Evolutionary conservation across 495 filamentous ascomycete genomes (phyloP).

Genomic region (Aeminium ludgeri): DNA sequence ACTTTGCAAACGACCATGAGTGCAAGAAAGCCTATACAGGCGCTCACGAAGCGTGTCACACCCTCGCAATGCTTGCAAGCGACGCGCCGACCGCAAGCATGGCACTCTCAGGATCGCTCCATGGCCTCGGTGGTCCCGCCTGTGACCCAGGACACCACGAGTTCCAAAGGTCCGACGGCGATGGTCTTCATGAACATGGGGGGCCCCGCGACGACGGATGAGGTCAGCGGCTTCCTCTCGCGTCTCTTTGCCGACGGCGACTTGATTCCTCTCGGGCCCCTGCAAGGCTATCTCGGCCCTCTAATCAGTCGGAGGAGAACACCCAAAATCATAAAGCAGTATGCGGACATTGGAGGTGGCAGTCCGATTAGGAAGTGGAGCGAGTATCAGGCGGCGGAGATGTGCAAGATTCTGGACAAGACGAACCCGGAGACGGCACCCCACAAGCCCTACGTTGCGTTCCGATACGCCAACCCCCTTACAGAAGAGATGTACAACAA

Average conservation of each 20-base stretch:
- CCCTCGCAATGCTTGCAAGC: slow-evolving; percentile 10
- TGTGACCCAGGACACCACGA: slow-evolving; percentile 50
- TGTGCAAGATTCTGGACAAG: slow-evolving; percentile 89
- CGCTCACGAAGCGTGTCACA: slow-evolving; percentile 16
- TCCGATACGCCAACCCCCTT: slow-evolving; percentile 84
- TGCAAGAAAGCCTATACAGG: slow-evolving; percentile 7
- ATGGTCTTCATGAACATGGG: slow-evolving; percentile 99
- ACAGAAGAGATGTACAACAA: slow-evolving; percentile 82
- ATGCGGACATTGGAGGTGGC: slow-evolving; percentile 85
- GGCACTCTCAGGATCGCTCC: slow-evolving; percentile 25
- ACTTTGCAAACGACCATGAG: slow-evolving; percentile 6
- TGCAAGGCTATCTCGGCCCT: slow-evolving; percentile 81
- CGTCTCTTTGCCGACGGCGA: slow-evolving; percentile 90
- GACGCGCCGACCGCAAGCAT: slow-evolving; percentile 23
- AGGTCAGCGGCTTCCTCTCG: slow-evolving; percentile 86
- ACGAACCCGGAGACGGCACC: slow-evolving; percentile 85
- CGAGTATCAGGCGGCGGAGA: slow-evolving; percentile 76
- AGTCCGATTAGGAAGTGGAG: slow-evolving; percentile 97
- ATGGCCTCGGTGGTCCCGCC: slow-evolving; percentile 43
- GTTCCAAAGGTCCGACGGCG: slow-evolving; percentile 60
- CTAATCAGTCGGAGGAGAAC: slow-evolving; percentile 74
- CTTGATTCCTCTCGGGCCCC: slow-evolving; percentile 83
- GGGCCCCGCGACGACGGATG: slow-evolving; percentile 70
- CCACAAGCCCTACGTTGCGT: slow-evolving; percentile 97
- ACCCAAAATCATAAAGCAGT: slow-evolving; percentile 90